Evolutionary conservation across 2,329 filamentous ascomycete species (phyloP).

Genomic region (Penicillium oxalicum): DNA sequence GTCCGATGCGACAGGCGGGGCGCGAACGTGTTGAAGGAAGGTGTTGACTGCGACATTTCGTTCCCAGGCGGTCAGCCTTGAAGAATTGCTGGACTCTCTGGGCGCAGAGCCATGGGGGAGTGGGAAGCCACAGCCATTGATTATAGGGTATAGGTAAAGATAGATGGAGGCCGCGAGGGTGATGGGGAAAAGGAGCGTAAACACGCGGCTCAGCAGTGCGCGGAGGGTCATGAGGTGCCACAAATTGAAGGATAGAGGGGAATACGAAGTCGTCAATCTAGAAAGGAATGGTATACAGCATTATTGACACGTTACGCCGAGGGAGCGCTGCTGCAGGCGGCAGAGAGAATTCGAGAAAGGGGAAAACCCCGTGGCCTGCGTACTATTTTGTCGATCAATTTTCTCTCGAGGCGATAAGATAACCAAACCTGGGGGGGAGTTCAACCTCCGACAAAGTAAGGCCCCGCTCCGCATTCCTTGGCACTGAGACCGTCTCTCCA

Average conservation of each 20-base stretch:
- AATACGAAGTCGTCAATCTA: conserved; percentile 5
- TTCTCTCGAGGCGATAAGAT: too few relatives aligned
- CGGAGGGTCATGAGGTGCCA: conserved; percentile 46
- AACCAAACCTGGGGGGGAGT: too few relatives aligned
- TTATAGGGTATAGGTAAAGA: conserved; percentile 80
- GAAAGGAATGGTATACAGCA: conserved; percentile 15
- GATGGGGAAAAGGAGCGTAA: conserved; percentile 55
- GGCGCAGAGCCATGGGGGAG: conserved; percentile 27
- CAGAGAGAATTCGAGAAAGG: neutral
- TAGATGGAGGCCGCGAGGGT: conserved; percentile 66
- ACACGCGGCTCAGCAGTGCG: conserved; percentile 40
- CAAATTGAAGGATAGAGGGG: neutral
- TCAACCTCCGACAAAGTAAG: too few relatives aligned
- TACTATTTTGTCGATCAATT: too few relatives aligned
- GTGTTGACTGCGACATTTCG: conserved; percentile 29
- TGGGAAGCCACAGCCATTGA: conserved; percentile 77
- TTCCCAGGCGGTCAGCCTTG: conserved; percentile 3
- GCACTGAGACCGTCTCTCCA: too few relatives aligned
- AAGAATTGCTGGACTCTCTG: neutral
- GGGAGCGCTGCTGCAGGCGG: neutral
- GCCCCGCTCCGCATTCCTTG: too few relatives aligned
- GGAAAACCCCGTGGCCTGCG: too few relatives aligned
- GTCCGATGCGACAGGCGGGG: conserved; percentile 9
- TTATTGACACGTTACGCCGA: conserved; percentile 11
- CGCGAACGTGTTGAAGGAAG: conserved; percentile 32